Evolutionary conservation across 2,329 filamentous ascomycete genomes (phyloP).

Genomic region (Fusarium annulatum): DNA sequence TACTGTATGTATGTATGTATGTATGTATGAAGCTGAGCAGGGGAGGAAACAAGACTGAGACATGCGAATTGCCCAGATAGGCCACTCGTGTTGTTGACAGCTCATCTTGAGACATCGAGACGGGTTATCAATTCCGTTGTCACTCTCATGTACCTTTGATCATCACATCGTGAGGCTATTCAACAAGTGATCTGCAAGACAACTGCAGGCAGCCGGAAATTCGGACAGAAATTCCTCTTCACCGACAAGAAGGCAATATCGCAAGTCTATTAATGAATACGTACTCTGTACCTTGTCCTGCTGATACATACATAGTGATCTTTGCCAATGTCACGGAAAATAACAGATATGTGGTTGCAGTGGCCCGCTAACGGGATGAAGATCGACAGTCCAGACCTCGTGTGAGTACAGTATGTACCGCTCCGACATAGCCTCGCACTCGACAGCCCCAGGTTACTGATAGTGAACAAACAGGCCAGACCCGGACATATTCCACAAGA

Average conservation of each 20-base stretch:
- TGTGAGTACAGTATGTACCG: not conserved
- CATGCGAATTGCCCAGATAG: slow-evolving; percentile 4
- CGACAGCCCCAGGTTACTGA: not conserved
- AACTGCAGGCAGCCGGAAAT: slow-evolving; percentile 13
- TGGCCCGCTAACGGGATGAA: slow-evolving; percentile 28
- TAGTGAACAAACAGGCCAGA: not conserved
- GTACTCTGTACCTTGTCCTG: not conserved
- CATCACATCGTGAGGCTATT: slow-evolving; percentile 21
- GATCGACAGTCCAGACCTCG: slow-evolving; percentile 32
- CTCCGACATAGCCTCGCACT: slow-evolving; percentile 4
- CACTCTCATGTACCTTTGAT: slow-evolving; percentile 17
- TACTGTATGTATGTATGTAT: not conserved
- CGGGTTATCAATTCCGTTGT: slow-evolving; percentile 1
- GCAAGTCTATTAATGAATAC: not conserved
- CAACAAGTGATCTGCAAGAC: slow-evolving; percentile 1
- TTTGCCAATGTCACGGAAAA: slow-evolving; percentile 13
- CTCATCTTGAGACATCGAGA: slow-evolving; percentile 1
- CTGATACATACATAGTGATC: not conserved
- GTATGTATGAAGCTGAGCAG: not conserved
- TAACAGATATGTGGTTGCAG: slow-evolving; percentile 20
- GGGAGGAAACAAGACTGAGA: slow-evolving; percentile 4
- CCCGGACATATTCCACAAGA: not conserved
- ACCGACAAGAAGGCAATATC: slow-evolving; percentile 30
- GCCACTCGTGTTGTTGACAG: slow-evolving; percentile 2
- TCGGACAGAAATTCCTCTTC: slow-evolving; percentile 16